phyloP scores from a whole-genome alignment of 2,329 filamentous ascomycete genomes.

The Fusarium lyarnte region DNA sequence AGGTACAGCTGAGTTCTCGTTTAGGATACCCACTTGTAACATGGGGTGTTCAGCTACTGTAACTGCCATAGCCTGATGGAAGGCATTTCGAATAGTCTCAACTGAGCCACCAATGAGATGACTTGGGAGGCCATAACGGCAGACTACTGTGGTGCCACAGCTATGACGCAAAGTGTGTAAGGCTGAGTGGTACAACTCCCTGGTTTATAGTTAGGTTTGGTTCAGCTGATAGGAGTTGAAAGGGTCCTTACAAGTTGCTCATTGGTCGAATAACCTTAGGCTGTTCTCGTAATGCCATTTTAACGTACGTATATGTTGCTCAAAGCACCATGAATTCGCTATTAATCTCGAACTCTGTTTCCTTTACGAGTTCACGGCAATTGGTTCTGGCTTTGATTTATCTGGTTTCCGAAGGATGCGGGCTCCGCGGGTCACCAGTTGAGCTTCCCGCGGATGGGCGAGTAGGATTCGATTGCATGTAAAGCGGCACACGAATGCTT shows the following conservation, averaged over 20 bases:
- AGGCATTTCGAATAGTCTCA: not conserved
- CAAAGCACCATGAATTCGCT: not conserved
- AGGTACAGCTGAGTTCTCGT: constrained; percentile 31
- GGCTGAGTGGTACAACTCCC: constrained; percentile 31
- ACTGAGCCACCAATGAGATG: not conserved
- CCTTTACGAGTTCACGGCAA: not conserved
- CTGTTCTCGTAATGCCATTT: constrained; percentile 14
- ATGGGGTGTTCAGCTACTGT: constrained; percentile 32
- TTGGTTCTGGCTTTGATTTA: constrained; percentile 3
- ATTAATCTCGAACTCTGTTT: not conserved
- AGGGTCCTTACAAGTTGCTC: constrained; percentile 28
- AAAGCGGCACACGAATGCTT: not conserved
- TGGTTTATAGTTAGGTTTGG: not conserved
- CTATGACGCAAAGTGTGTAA: constrained; percentile 31
- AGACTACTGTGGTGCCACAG: constrained; percentile 24
- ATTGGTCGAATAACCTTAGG: constrained; percentile 29
- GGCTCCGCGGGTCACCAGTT: constrained; percentile 20
- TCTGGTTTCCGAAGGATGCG: constrained; percentile 1
- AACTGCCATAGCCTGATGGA: constrained; percentile 27
- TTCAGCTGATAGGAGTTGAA: not conserved
- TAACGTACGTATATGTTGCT: not conserved
- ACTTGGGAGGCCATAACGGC: constrained; percentile 25
- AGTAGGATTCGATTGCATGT: constrained; percentile 5
- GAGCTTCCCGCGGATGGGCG: constrained; percentile 16
- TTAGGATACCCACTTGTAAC: constrained; percentile 33